A percentile compares a stretch with the other conserved stretches of the same genome.
Conservation (phyloP, 371 early-diverging fungal species). For the Globomyces sp. region DNA sequence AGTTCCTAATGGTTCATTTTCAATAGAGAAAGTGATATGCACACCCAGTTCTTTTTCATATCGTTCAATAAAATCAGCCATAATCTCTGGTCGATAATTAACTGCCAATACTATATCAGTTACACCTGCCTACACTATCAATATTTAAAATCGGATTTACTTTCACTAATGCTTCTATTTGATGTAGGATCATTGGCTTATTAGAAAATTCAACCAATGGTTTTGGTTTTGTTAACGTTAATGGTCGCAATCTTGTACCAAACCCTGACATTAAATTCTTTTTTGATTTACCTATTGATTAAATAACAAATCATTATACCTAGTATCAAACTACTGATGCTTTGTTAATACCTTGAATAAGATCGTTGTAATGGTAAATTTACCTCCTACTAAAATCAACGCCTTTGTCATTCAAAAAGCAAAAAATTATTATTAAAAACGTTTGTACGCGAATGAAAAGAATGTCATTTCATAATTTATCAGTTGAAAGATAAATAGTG, state of each 20-base stretch:
- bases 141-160: slow-evolving; percentile 45
- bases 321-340: too few relatives aligned
- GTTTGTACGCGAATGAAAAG: too few relatives aligned
- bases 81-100: slow-evolving; percentile 97
- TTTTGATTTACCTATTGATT: too few relatives aligned
- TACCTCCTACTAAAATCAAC: neutral
- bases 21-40: slow-evolving; percentile 95
- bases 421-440: too few relatives aligned
- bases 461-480: too few relatives aligned
- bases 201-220: slow-evolving; percentile 99
- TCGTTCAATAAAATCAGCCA: slow-evolving; percentile 81
- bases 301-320: too few relatives aligned
- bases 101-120: slow-evolving; percentile 98
- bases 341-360: neutral
- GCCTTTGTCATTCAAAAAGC: neutral
- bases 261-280: slow-evolving; percentile 61
- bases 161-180: slow-evolving; percentile 96
- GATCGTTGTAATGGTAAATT: neutral
- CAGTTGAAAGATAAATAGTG: too few relatives aligned
- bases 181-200: slow-evolving; percentile 99
- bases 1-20: slow-evolving; percentile 96
- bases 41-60: slow-evolving; percentile 86
- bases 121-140: slow-evolving; percentile 78
- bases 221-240: slow-evolving; percentile 98
- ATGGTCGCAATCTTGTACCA: slow-evolving; percentile 98